These are phyloP conservation scores for Bretziella fagacearum DNA, from an alignment of 2,329 filamentous ascomycete genomes.

Conservation along the genomic window DNA sequence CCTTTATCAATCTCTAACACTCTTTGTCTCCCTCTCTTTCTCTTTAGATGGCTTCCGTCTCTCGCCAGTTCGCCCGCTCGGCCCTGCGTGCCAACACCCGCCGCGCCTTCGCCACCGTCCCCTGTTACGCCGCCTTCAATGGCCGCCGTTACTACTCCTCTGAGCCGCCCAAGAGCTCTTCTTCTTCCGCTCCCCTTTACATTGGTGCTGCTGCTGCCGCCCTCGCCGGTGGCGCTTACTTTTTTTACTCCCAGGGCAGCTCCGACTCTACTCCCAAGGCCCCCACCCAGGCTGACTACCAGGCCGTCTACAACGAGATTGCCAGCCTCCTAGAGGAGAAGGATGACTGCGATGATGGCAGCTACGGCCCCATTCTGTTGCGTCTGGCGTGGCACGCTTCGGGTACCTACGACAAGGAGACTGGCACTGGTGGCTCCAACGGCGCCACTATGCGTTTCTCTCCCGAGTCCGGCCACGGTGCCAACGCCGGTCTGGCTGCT, in stretches of 20 bases:
- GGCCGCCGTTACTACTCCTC: conserved; percentile 64
- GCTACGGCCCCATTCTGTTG: conserved; percentile 81
- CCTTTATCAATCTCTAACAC: conserved; percentile 1
- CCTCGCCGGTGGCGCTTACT: conserved; percentile 47
- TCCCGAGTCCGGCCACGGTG: conserved; percentile 76
- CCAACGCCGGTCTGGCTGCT: conserved; percentile 74
- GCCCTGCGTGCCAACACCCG: conserved; percentile 42
- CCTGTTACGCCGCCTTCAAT: conserved; percentile 51
- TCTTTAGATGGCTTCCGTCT: conserved; percentile 25
- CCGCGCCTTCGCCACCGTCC: conserved; percentile 37
- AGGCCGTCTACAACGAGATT: conserved; percentile 84
- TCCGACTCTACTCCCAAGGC: conserved; percentile 35
- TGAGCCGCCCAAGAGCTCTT: conserved; percentile 36
- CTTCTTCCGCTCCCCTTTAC: conserved; percentile 35
- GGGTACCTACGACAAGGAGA: conserved; percentile 80
- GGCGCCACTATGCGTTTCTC: conserved; percentile 93
- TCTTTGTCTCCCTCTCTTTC: background rate
- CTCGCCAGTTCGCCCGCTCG: conserved; percentile 39
- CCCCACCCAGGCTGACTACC: conserved; percentile 75
- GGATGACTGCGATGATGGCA: conserved; percentile 91
- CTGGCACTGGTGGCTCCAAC: conserved; percentile 81
- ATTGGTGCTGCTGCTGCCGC: conserved; percentile 40
- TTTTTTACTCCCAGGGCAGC: conserved; percentile 45
- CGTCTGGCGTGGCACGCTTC: conserved; percentile 88
- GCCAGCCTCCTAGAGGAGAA: conserved; percentile 68